Evolutionary conservation across 306 rosid genomes (phyloP), one percentile per base, ranked within the genome.

Genomic region (Begonia peltatifolia): DNA sequence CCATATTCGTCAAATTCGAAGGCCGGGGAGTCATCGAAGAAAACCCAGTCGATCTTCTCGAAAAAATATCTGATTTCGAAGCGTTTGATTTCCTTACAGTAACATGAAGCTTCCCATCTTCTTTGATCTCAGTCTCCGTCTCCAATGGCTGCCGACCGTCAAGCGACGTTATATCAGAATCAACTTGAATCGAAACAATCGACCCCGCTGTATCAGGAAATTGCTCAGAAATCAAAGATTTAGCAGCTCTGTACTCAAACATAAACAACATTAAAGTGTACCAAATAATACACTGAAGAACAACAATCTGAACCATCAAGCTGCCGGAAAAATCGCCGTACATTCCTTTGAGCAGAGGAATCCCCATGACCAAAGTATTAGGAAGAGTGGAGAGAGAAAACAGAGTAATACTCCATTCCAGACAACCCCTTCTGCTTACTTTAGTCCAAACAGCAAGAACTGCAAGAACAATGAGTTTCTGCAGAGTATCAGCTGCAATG

Each of bases 231-330:
- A 87, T 87, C 0, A 87, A 59, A 55, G 81, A 60, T 52, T 72
- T 74, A 0, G 94, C 96, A 1, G 83, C 96, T 59, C 94, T 65
- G 47, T 46, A 87, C 44, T 87, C 96, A 46, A 87, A 87, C 84
- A 87, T 12, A 73, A 87, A 84, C 9, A 81, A 64, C 83, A 87
- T 81, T 41, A 87, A 14, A 7, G 94, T 87, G 78, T 87, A 87
- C 96, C 96, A 87, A 14, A 87, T 87, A 50, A 87, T 87, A 62
- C 96, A 84, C 43, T 87, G 96, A n/a, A 87, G 90, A n/a, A 87
- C 94, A n/a, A 87, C 96, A 41, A 87, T 87, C 18, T 83, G 96
- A 10, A 87, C 96, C 96, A 87, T 87, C 7, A 87, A 41, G 10
- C 79, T 76, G n/a, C 84, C 90, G 0, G 94, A 81, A 57, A 68